A percentile compares a stretch with the other conserved stretches of the same genome.
Evolutionary conservation across 768 basidiomycete species (phyloP).

Genomic region (Lentinula raphanica): DNA sequence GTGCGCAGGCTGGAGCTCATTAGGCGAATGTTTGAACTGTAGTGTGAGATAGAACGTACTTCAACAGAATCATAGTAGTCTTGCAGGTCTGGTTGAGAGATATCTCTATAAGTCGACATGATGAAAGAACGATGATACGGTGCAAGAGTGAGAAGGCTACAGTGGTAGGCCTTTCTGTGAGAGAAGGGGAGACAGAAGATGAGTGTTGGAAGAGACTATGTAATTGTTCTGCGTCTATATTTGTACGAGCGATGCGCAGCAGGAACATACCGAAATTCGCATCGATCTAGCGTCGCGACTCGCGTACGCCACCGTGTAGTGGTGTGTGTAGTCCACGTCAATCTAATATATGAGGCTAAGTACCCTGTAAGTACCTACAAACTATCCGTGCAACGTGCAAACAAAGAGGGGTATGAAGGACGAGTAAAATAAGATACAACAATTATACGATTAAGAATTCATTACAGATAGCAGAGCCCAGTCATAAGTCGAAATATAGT

Average conservation of each 20-base stretch:
- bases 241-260: conserved; percentile 1
- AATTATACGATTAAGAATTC: conserved; percentile 3
- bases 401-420: conserved; percentile 1
- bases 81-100: not conserved
- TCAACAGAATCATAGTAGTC: conserved; percentile 4
- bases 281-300: not conserved
- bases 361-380: too few species aligned
- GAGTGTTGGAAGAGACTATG: not conserved
- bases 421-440: not conserved
- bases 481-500: not conserved
- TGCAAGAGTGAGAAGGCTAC: not conserved
- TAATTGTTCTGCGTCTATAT: not conserved
- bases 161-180: not conserved
- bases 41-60: not conserved
- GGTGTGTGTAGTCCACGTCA: not conserved
- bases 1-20: conserved; percentile 1
- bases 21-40: not conserved
- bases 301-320: not conserved
- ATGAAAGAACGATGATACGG: not conserved
- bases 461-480: not conserved
- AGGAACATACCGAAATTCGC: not conserved
- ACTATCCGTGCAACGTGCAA: too few species aligned
- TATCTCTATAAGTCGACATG: conserved; percentile 6
- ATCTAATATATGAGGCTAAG: not conserved
- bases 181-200: not conserved